Evolutionary conservation across 257 asterid species (phyloP), one percentile per base, ranked within the genome.

Genomic region (Nicotiana attenuata): DNA sequence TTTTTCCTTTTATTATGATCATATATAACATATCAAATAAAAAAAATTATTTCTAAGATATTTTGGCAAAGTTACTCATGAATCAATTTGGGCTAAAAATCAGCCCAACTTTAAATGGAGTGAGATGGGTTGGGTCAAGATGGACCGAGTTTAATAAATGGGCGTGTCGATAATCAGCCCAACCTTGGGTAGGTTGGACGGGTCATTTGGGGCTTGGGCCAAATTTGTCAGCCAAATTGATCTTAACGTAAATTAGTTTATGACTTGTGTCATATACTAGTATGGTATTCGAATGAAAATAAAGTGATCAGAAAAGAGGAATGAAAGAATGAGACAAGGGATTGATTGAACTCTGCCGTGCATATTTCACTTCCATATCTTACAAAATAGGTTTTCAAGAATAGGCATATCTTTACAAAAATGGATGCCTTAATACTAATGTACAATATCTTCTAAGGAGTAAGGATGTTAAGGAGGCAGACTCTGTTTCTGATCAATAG

Each of bases 401-500:
- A 73, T 22, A 7, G 79, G 41, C 79, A 73, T 45, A 24, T 73
- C 4, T 35, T 15, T 47, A 7, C n/a, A 47, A 73, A 73, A 73
- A 71, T 47, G 35, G 16, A 71, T 47, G 60, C 60, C 61, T 47
- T 13, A 0, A 45, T 68, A 66, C 0, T 3, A 66, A 20, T 3
- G 89, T 87, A 19, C 57, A 59, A 33, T 35, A 45, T 57, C 1
- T 61, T 41, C 71, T 63, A 82, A 47, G 0, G 63, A 19, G 85
- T 52, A 13, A 82, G 77, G 59, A 76, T 61, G 35, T 76, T 82
- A 31, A 82, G 85, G 33, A 76, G 77, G 57, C 56, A 76, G 1
- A 82, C 82, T 64, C 82, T 82, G 47, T 50, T 52, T 29, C 80
- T 71, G 59, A 82, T 82, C 22, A 82, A 82, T 76, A 8, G 28